Percentiles rank a stretch among this genome's conserved stretches.
Conservation (phyloP, 2,329 filamentous ascomycete species). For the Diplodia scrobiculata region DNA sequence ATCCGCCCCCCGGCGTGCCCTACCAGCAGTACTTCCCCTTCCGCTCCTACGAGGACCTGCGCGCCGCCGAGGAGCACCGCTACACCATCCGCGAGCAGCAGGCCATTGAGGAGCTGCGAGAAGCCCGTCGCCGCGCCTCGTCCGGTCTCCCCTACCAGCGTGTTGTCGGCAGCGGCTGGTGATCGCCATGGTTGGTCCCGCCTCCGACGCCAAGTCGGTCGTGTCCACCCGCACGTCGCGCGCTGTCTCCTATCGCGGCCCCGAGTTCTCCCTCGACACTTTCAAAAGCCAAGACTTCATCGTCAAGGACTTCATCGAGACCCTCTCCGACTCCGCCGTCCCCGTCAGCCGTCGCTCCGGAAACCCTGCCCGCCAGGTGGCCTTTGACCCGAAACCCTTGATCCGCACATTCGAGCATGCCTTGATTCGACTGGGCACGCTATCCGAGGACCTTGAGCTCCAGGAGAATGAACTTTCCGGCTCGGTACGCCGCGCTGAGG, state of each 20-base stretch:
- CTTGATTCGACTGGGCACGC: conserved; percentile 66
- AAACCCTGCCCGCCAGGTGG: conserved; percentile 45
- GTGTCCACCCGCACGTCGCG: conserved; percentile 47
- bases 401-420: conserved; percentile 90
- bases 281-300: conserved; percentile 77
- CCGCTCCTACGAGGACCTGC: conserved; percentile 30
- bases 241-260: conserved; percentile 60
- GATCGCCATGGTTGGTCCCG: conserved; percentile 41
- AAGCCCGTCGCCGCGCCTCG: conserved; percentile 28
- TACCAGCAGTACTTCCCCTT: conserved; percentile 29
- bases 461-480: conserved; percentile 89
- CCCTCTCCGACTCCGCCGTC: conserved; percentile 80
- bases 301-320: conserved; percentile 95
- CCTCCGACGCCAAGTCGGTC: conserved; percentile 48
- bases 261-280: conserved; percentile 83
- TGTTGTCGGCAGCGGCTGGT: conserved; percentile 9
- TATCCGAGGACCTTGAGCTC: conserved; percentile 82
- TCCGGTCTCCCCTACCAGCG: conserved; percentile 16
- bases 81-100: conserved; percentile 17
- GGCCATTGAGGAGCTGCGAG: conserved; percentile 25
- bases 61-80: conserved; percentile 24
- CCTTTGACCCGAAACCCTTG: conserved; percentile 93
- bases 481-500: conserved; percentile 86
- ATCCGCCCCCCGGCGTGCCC: conserved; percentile 27
- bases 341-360: conserved; percentile 79